These are phyloP conservation scores for Fusarium dimerum DNA, from an alignment of 2,329 filamentous ascomycete genomes.

Conservation along the genomic window DNA sequence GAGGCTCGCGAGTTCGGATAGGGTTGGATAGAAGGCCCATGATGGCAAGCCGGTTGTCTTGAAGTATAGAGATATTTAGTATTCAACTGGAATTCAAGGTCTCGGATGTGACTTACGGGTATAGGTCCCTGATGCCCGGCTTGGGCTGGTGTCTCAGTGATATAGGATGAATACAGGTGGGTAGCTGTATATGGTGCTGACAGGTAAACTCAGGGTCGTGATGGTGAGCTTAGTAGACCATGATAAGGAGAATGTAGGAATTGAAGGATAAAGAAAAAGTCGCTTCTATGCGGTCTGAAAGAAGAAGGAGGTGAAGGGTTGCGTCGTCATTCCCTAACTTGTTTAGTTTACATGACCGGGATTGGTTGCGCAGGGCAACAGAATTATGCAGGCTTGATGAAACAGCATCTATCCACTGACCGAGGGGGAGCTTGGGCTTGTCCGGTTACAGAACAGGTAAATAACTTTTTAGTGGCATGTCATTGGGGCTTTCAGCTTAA, in stretches of 20 bases:
- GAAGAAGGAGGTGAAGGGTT: background rate
- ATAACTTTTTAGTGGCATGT: no score
- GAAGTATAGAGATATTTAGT: slow-evolving; percentile 4
- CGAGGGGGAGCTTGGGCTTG: no score
- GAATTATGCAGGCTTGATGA: slow-evolving; percentile 1
- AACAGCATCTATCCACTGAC: no score
- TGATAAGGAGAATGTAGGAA: background rate
- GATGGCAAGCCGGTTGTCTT: slow-evolving; percentile 16
- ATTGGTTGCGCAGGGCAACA: slow-evolving; percentile 27
- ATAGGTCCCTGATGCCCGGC: slow-evolving; percentile 9
- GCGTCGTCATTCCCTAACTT: slow-evolving; percentile 24
- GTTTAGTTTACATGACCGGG: slow-evolving; percentile 22
- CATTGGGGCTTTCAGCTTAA: no score
- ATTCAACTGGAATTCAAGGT: slow-evolving; percentile 11
- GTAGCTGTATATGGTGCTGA: background rate
- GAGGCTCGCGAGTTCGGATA: slow-evolving; percentile 48
- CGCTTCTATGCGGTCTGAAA: background rate
- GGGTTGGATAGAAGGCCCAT: slow-evolving; percentile 55
- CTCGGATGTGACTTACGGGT: slow-evolving; percentile 8
- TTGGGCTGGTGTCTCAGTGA: slow-evolving; percentile 10
- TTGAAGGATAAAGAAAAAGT: background rate
- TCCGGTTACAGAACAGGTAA: no score
- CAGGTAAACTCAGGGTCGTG: background rate
- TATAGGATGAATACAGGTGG: background rate
- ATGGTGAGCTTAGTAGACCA: no score